A percentile compares a stretch with the other conserved stretches of the same genome.
phyloP scores from a whole-genome alignment of 2,329 filamentous ascomycete genomes.

The Aureobasidium subglaciale region DNA sequence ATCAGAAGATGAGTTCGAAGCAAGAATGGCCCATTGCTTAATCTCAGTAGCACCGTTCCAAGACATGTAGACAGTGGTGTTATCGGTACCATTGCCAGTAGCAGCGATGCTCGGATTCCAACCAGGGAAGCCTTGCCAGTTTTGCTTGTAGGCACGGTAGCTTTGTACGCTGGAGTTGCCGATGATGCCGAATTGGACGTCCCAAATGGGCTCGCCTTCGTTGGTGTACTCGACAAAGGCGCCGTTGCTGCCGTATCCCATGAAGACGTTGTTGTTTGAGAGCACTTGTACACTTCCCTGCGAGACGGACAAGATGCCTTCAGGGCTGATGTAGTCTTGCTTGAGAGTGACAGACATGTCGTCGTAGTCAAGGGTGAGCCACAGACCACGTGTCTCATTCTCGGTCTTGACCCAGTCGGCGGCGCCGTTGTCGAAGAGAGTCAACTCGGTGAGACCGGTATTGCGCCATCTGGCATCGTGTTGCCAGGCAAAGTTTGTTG shows the following conservation, averaged over 20 bases:
- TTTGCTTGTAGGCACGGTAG: conserved; percentile 46
- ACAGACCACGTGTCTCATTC: conserved; percentile 14
- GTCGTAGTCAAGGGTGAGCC: conserved; percentile 21
- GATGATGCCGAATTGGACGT: conserved; percentile 39
- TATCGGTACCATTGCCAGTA: conserved; percentile 1
- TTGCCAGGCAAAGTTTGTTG: conserved; percentile 45
- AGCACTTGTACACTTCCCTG: conserved; percentile 48
- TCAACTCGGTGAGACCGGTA: conserved; percentile 16
- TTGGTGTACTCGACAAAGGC: conserved; percentile 35
- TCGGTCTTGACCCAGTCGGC: conserved; percentile 17
- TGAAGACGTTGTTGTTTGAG: conserved; percentile 45
- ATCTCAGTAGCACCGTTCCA: conserved; percentile 20
- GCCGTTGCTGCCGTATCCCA: conserved; percentile 46
- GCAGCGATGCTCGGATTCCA: conserved; percentile 16
- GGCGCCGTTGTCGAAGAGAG: conserved; percentile 20
- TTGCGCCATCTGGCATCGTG: conserved; percentile 44
- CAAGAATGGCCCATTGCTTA: conserved; percentile 17
- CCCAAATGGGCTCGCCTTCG: conserved; percentile 46
- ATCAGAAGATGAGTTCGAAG: conserved; percentile 12
- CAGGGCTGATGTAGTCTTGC: conserved; percentile 21
- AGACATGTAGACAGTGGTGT: conserved; percentile 16
- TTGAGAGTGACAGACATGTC: conserved; percentile 26
- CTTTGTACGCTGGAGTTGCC: conserved; percentile 34
- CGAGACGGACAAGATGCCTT: conserved; percentile 38
- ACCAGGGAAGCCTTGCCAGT: conserved; percentile 14